These are phyloP conservation scores for Thelonectria rubi DNA, from an alignment of 2,329 filamentous ascomycete species.

Conservation along the genomic window DNA sequence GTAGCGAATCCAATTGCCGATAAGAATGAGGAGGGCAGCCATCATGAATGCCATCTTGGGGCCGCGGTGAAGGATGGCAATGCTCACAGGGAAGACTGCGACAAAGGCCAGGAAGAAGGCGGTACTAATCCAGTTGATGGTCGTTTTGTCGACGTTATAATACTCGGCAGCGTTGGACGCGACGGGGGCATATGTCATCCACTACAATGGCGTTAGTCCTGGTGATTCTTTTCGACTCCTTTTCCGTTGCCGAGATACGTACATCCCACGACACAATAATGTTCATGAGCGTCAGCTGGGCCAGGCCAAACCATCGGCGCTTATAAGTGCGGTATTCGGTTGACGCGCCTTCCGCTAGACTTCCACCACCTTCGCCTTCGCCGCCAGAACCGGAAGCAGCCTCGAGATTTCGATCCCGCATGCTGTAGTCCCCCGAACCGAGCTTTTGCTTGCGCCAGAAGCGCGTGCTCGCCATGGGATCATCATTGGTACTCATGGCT, in stretches of 20 bases:
- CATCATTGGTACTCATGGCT: conserved; percentile 34
- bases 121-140: conserved; percentile 93
- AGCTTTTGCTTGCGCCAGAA: conserved; percentile 46
- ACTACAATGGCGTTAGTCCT: conserved; percentile 55
- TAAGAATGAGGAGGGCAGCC: conserved; percentile 75
- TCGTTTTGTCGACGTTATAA: conserved; percentile 77
- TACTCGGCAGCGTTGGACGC: conserved; percentile 77
- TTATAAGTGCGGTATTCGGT: conserved; percentile 70
- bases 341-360: conserved; percentile 42
- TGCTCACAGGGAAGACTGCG: conserved; percentile 73
- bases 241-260: conserved; percentile 53
- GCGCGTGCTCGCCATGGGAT: conserved; percentile 32
- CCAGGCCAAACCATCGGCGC: conserved; percentile 86
- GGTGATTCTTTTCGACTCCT: conserved; percentile 1
- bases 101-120: conserved; percentile 88
- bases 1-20: conserved; percentile 93
- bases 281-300: conserved; percentile 86
- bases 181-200: conserved; percentile 91
- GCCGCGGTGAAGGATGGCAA: conserved; percentile 82
- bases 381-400: conserved; percentile 26
- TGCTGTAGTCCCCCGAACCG: conserved; percentile 41
- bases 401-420: conserved; percentile 38
- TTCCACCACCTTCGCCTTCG: conserved; percentile 36
- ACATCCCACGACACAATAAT: conserved; percentile 96
- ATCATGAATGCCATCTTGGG: conserved; percentile 80